These are phyloP conservation scores for Neofusicoccum umdonicola DNA, from an alignment of 2,329 filamentous ascomycete species.

Conservation along the genomic window DNA sequence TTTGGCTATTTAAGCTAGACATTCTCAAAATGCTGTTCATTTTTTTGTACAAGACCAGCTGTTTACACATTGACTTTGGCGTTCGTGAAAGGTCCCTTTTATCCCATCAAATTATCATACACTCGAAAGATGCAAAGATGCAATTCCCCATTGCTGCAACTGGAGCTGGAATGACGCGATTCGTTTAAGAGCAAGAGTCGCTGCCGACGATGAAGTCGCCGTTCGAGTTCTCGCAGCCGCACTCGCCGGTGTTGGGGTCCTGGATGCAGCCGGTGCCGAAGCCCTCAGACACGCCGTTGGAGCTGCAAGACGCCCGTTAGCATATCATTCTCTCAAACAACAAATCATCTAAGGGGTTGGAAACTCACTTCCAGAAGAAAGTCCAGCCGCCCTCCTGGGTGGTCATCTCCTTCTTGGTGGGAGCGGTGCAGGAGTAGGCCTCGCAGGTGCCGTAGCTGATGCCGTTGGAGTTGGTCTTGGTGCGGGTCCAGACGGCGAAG, in stretches of 20 bases:
- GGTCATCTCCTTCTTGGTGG: background rate
- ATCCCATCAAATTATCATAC: background rate
- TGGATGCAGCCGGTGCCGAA: conserved; percentile 30
- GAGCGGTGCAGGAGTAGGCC: conserved; percentile 8
- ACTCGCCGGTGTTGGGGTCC: conserved; percentile 21
- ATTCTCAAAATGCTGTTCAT: background rate
- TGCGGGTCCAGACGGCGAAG: conserved; percentile 37
- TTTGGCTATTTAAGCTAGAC: background rate
- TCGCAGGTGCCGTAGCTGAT: conserved; percentile 41
- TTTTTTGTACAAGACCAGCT: background rate
- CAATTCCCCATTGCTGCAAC: too few species aligned
- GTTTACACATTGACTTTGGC: background rate
- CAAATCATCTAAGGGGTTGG: background rate
- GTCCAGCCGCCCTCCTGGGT: conserved; percentile 2
- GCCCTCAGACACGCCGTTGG: conserved; percentile 23
- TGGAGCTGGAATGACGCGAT: too few species aligned
- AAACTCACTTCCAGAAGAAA: conserved; percentile 12
- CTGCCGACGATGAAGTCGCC: conserved; percentile 4
- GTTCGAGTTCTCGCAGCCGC: conserved; percentile 12
- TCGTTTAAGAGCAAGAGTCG: background rate
- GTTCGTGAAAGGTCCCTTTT: background rate
- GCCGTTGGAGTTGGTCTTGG: conserved; percentile 48
- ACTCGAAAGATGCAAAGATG: background rate
- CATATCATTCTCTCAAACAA: too few species aligned
- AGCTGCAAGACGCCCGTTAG: background rate